Base-by-base conservation (phyloP, 495 filamentous ascomycete genomes). In the Aspergillus hancockii region DNA sequence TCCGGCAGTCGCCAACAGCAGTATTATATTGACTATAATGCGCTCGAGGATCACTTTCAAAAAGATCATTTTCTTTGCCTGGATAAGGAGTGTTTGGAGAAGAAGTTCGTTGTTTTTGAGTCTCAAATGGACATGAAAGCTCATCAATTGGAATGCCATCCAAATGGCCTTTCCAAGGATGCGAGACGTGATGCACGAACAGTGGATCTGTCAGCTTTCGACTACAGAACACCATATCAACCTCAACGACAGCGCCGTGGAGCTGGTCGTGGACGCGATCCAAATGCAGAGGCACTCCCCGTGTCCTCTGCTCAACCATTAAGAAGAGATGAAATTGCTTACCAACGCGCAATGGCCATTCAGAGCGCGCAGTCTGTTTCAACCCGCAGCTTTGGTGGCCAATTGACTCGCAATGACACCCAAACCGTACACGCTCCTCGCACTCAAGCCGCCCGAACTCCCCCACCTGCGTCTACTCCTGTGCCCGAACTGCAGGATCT, bases 91-190 rank as follows among this genome's bases (percentile, higher is more conserved):
- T 99, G 94, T 59, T 65, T 92, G 68, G 94, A 98, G 59, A 96
- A 97, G 82, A 98, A 97, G 71, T 96, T 97, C 65, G 86, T 97
- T n/a, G 95, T 97, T 1, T 99, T 99, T 60, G 90, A 89, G 49
- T 91, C 91, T 0, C 89, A 96, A 65, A 87, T 99, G 78, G 94
- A 98, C 70, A 71, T 99, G 30, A 96, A 97, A 67, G 91, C 84
- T 13, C 91, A 96, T 71, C 89, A 92, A 63, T 69, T 95, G 8
- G 87, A 90, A 67, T 75, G 76, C 12, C 91, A 96, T 70, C 89
- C 88, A 0, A 85, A 88, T 55, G 85, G 87, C 3, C 69, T 94
- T 13, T 86, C 90, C 8, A 97, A 96, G 64, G 91, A 92, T 67
- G 88, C 89, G 8, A 81, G 90, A 53, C 83, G 91, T 60, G 94